Conservation (phyloP, 371 early-diverging fungal species). For the Catenaria anguillulae region DNA sequence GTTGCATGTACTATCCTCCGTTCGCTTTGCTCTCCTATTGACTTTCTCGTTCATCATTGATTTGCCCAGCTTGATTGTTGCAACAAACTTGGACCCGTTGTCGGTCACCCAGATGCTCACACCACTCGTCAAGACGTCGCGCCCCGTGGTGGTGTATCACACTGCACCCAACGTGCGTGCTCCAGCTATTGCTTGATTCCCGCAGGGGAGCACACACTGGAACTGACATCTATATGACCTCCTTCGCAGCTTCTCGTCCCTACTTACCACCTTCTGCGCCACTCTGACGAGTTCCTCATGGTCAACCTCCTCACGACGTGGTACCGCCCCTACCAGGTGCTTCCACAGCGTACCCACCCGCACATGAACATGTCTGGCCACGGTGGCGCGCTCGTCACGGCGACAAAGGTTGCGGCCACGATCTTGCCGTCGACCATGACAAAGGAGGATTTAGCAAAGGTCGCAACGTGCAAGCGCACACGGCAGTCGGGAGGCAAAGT, state of each 20-base stretch:
- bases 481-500: not conserved
- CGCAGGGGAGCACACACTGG: not conserved
- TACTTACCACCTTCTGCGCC: slow-evolving; percentile 52
- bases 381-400: slow-evolving; percentile 70
- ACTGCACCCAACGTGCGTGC: slow-evolving; percentile 51
- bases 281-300: slow-evolving; percentile 50
- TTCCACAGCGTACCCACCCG: slow-evolving; percentile 85
- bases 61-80: slow-evolving; percentile 15
- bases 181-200: slow-evolving; percentile 4
- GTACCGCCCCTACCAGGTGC: slow-evolving; percentile 74
- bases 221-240: not conserved
- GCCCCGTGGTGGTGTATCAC: slow-evolving; percentile 72
- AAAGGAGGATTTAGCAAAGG: not conserved
- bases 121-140: slow-evolving; percentile 57
- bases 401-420: slow-evolving; percentile 27
- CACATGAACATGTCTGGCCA: slow-evolving; percentile 71
- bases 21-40: slow-evolving; percentile 1
- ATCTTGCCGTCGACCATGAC: not conserved
- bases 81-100: slow-evolving; percentile 28
- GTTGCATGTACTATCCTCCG: slow-evolving; percentile 1
- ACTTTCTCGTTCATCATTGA: too few species aligned
- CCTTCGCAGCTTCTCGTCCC: slow-evolving; percentile 44
- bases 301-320: slow-evolving; percentile 74
- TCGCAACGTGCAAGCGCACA: not conserved
- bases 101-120: slow-evolving; percentile 49